Evolutionary conservation across 257 asterid species (phyloP), one percentile per base, ranked within the genome.

Genomic region (Euphrasia confusa): DNA sequence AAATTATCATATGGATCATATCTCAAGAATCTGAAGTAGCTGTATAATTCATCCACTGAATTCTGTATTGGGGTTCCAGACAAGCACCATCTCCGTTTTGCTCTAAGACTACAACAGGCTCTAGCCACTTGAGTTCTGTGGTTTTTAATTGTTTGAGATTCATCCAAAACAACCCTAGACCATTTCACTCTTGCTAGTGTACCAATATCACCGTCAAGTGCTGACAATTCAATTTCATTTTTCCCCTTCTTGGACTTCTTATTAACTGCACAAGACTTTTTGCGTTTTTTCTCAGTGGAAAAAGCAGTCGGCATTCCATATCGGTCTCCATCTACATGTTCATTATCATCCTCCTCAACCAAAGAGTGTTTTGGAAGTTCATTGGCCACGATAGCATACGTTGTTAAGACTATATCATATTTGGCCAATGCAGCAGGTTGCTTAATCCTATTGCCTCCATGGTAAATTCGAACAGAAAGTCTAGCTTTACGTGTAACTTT

Each of bases 61-160:
- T 89, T 93, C 71, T 93, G 99, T 75, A 93, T 87, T 9, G 99
- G 99, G 15, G 99, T 93, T 78, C 99, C 99, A 44, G 99, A 93
- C 74, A 93, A 79, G 81, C 97, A 93, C 99, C 99, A 93, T 76
- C 99, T 80, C 72, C 94, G 76, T 75, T 89, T 93, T 10, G 99
- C 99, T 75, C 88, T 85, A 78, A 93, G 97, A 79, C 97, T 81
- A 73, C 95, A 89, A 79, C 99, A 93, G 75, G 99, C 97, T 75
- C 97, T 78, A 61, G 99, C 97, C 68, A 93, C 94, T 77, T 82
- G 97, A 44, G 99, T 93, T 77, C 99, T 82, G 66, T 93, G 97
- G 68, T 93, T 93, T 68, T 93, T 93, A 79, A 89, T 93, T 50
- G 88, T 89, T 77, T 93, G 99, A 66, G 99, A 88, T 75, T 93